These are phyloP conservation scores for Lactifluus volemus DNA, from an alignment of 768 basidiomycete species.

Conservation along the genomic window DNA sequence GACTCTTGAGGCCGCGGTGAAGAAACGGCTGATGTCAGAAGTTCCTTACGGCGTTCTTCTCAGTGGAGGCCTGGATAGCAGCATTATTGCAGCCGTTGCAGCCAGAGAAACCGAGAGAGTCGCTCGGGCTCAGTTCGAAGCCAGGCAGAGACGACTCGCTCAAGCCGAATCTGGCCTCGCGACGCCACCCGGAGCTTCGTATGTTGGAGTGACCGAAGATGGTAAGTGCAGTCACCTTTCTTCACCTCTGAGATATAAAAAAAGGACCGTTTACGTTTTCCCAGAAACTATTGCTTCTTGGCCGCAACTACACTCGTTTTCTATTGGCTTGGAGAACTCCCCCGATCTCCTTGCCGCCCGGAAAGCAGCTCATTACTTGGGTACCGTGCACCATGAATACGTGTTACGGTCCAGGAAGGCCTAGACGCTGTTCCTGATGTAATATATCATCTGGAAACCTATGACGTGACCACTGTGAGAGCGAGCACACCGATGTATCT, in stretches of 20 bases:
- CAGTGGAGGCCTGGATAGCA: constrained; percentile 92
- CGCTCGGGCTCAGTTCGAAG: constrained; percentile 65
- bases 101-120: constrained; percentile 92
- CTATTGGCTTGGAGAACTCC: constrained; percentile 89
- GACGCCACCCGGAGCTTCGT: constrained; percentile 35
- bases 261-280: not conserved
- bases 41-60: constrained; percentile 97
- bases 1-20: constrained; percentile 83
- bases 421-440: constrained; percentile 96
- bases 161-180: constrained; percentile 47
- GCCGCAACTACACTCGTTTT: constrained; percentile 97
- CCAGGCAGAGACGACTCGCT: constrained; percentile 51
- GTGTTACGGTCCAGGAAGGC: constrained; percentile 96
- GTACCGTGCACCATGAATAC: constrained; percentile 95
- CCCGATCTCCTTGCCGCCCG: constrained; percentile 92
- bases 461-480: constrained; percentile 96
- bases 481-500: constrained; percentile 99
- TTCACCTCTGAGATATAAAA: not conserved
- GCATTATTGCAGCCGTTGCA: constrained; percentile 92
- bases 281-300: constrained; percentile 72
- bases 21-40: constrained; percentile 95
- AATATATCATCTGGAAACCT: constrained; percentile 97
- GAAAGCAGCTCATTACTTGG: constrained; percentile 87
- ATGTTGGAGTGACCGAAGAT: constrained; percentile 39
- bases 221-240: constrained; percentile 31